phyloP scores from a whole-genome alignment of 768 basidiomycete genomes.

The Tubosaeta sp. region DNA sequence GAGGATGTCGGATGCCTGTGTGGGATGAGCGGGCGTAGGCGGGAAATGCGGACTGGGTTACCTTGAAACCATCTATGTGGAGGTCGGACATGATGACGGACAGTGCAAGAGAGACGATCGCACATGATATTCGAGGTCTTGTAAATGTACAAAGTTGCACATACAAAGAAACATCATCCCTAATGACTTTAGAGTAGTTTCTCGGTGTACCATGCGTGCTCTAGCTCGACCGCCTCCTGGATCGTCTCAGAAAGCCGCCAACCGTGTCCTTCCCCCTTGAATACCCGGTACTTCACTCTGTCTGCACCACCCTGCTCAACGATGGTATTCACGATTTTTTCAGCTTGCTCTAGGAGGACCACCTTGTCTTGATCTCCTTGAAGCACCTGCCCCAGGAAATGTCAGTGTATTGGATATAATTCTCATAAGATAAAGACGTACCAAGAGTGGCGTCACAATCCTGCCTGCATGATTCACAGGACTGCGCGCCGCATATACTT shows the following conservation, averaged over 20 bases:
- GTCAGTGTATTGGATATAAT: not conserved
- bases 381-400: slow-evolving; percentile 45
- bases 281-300: slow-evolving; percentile 35
- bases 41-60: slow-evolving; percentile 10
- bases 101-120: too few species aligned
- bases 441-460: slow-evolving; percentile 62
- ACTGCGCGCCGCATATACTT: slow-evolving; percentile 56
- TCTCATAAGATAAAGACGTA: slow-evolving; percentile 16
- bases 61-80: slow-evolving; percentile 75
- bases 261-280: slow-evolving; percentile 44
- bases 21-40: not conserved
- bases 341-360: slow-evolving; percentile 64
- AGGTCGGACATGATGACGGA: slow-evolving; percentile 57
- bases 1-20: slow-evolving; percentile 66
- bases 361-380: slow-evolving; percentile 62
- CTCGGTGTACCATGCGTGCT: slow-evolving; percentile 34
- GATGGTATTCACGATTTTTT: slow-evolving; percentile 28
- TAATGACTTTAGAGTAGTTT: slow-evolving; percentile 7
- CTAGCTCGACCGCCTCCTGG: slow-evolving; percentile 31
- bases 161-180: not conserved
- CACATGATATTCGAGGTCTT: not conserved
- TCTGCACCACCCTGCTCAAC: slow-evolving; percentile 14
- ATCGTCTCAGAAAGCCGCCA: slow-evolving; percentile 35
- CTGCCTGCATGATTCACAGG: slow-evolving; percentile 58
- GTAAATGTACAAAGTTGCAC: not conserved